These are phyloP conservation scores for Pseudofabraea citricarpa DNA, from an alignment of 2,329 filamentous ascomycete species.

Conservation along the genomic window DNA sequence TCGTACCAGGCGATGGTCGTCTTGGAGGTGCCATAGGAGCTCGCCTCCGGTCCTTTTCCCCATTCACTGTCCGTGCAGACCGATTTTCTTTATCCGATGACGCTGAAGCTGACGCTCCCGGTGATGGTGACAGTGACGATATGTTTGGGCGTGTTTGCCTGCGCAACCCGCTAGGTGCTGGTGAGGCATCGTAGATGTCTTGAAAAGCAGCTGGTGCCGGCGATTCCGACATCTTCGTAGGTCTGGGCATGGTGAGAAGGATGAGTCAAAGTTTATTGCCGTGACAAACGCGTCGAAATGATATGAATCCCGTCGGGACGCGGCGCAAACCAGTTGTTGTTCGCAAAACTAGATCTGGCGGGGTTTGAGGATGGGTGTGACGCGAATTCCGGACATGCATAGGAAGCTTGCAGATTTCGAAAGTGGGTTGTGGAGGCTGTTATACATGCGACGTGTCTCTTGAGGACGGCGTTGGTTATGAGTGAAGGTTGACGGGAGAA, in stretches of 20 bases:
- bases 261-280: no score
- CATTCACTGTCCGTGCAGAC: constrained; percentile 16
- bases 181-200: constrained; percentile 26
- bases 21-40: constrained; percentile 30
- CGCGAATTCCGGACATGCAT: no score
- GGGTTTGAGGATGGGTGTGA: no score
- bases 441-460: no score
- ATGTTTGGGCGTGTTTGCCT: constrained; percentile 5
- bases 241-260: constrained; percentile 12
- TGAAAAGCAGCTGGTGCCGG: constrained; percentile 22
- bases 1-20: constrained; percentile 9
- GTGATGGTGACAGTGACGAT: constrained; percentile 15
- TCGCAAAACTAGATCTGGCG: background rate
- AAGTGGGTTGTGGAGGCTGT: no score
- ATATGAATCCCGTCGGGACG: no score
- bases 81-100: constrained; percentile 47
- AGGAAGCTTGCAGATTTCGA: no score
- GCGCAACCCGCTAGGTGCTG: constrained; percentile 16
- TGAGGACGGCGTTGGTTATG: no score
- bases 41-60: constrained; percentile 38
- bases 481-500: no score
- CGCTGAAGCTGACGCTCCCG: constrained; percentile 28
- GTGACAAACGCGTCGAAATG: no score
- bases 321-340: background rate
- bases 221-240: constrained; percentile 22